Evolutionary conservation across 495 filamentous ascomycete genomes (phyloP).

Genomic region (Xylaria scruposa): DNA sequence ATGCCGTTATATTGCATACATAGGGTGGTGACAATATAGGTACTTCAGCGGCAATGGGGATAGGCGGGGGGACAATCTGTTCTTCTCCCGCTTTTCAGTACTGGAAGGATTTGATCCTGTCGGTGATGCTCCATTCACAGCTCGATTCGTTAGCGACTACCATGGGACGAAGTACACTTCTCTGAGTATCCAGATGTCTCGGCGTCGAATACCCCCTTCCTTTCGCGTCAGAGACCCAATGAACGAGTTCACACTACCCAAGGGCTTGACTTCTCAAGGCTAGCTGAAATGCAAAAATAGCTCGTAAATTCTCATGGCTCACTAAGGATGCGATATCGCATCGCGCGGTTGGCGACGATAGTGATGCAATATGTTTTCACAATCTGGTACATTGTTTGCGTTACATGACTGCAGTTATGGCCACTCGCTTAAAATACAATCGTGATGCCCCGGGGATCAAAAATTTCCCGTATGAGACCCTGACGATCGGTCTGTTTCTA

Average conservation of each 20-base stretch:
- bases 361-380: not conserved
- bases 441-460: not conserved
- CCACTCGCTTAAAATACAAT: not conserved
- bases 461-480: constrained; percentile 29
- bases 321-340: not conserved
- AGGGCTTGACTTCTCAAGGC: not conserved
- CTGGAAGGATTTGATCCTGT: constrained; percentile 3
- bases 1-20: constrained; percentile 22
- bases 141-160: not conserved
- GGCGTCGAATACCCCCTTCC: constrained; percentile 3
- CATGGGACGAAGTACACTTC: not conserved
- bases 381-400: not conserved
- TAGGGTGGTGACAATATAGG: constrained; percentile 13
- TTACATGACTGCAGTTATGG: not conserved
- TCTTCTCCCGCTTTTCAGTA: not conserved
- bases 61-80: not conserved
- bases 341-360: not conserved
- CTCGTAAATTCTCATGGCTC: not conserved
- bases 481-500: constrained; percentile 31
- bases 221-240: not conserved
- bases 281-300: constrained; percentile 3
- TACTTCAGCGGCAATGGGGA: not conserved
- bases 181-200: not conserved
- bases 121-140: not conserved
- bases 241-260: not conserved